Percentiles rank a stretch among this genome's conserved stretches.
Evolutionary conservation across 495 filamentous ascomycete species (phyloP).

Genomic region (Evernia prunastri): DNA sequence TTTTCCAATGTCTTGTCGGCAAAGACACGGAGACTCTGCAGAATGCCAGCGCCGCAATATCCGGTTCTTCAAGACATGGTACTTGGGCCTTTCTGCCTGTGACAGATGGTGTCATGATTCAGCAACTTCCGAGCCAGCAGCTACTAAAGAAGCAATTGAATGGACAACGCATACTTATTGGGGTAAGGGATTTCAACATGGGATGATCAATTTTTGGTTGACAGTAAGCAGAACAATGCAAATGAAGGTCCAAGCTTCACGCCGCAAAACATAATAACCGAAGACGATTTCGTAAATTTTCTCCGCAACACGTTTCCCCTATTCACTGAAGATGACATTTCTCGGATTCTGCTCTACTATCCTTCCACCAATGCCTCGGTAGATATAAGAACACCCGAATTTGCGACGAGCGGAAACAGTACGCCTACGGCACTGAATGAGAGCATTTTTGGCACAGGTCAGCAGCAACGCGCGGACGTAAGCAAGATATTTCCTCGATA

Average conservation of each 20-base stretch:
- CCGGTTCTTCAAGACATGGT: slow-evolving; percentile 37
- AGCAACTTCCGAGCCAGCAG: slow-evolving; percentile 47
- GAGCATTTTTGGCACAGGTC: slow-evolving; percentile 42
- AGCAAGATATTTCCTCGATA: slow-evolving; percentile 19
- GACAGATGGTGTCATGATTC: slow-evolving; percentile 53
- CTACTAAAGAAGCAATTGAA: slow-evolving; percentile 45
- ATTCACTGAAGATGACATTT: slow-evolving; percentile 42
- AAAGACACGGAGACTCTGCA: slow-evolving; percentile 47
- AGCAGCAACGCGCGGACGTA: slow-evolving; percentile 43
- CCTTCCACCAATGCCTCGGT: slow-evolving; percentile 32
- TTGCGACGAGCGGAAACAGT: slow-evolving; percentile 42
- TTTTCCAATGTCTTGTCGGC: slow-evolving; percentile 50
- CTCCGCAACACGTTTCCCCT: slow-evolving; percentile 44
- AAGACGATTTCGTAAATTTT: slow-evolving; percentile 39
- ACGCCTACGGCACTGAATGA: slow-evolving; percentile 42
- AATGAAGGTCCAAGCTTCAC: slow-evolving; percentile 49
- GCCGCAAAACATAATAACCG: slow-evolving; percentile 45
- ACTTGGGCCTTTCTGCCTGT: slow-evolving; percentile 60
- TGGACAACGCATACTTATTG: slow-evolving; percentile 46
- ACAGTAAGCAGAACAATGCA: slow-evolving; percentile 42
- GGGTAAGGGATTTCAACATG: slow-evolving; percentile 30
- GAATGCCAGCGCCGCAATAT: slow-evolving; percentile 49
- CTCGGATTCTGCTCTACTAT: slow-evolving; percentile 42
- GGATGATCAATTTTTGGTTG: slow-evolving; percentile 21
- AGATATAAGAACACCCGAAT: slow-evolving; percentile 26